Conservation (phyloP, 768 basidiomycete species). For the Lentinula sp. region DNA sequence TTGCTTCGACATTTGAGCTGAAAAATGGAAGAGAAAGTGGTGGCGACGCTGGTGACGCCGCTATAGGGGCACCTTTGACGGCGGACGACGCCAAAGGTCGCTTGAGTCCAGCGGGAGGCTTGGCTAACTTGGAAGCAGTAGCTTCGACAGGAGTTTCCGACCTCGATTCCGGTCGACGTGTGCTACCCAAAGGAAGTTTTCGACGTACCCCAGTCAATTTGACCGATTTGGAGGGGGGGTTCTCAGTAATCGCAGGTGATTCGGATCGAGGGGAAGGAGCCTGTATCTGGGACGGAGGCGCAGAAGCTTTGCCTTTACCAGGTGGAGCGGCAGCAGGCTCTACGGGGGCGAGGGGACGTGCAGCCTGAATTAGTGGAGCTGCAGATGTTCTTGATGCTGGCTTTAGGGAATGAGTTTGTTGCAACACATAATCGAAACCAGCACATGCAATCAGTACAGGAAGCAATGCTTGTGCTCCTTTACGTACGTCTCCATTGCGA, state of each 20-base stretch:
- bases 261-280: constrained; percentile 38
- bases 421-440: constrained; percentile 82
- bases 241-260: constrained; percentile 18
- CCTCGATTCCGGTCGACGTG: constrained; percentile 41
- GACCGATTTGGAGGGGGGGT: constrained; percentile 10
- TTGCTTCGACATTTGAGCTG: constrained; percentile 54
- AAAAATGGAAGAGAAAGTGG: constrained; percentile 37
- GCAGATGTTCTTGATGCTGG: constrained; percentile 85
- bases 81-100: constrained; percentile 25
- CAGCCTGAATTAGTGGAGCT: constrained; percentile 83
- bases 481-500: constrained; percentile 85
- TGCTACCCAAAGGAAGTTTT: constrained; percentile 59
- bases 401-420: constrained; percentile 82
- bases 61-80: constrained; percentile 24
- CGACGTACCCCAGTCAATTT: constrained; percentile 66
- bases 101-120: constrained; percentile 34
- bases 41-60: constrained; percentile 26
- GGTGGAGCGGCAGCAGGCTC: constrained; percentile 11
- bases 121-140: constrained; percentile 27
- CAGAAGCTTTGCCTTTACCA: constrained; percentile 21
- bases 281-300: constrained; percentile 31
- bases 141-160: constrained; percentile 34
- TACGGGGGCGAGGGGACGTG: constrained; percentile 38
- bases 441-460: constrained; percentile 67
- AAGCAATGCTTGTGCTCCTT: constrained; percentile 79